Evolutionary conservation across 805 yeast genomes (phyloP), one percentile per base, ranked within the genome.

Genomic region (Kodamaea laetipori): DNA sequence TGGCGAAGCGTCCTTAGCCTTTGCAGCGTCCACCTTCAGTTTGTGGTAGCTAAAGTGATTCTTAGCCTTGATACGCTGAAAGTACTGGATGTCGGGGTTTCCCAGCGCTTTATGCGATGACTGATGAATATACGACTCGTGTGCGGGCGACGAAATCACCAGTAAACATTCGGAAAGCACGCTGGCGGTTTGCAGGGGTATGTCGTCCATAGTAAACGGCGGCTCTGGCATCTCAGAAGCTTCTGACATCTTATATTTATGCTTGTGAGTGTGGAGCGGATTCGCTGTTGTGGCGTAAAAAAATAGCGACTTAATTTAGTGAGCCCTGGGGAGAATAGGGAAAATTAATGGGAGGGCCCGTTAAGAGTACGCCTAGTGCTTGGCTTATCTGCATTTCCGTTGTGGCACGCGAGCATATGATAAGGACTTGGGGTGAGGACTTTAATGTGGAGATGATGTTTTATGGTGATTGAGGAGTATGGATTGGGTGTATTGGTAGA

Each of bases 41-140:
- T 56, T 60, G 47, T 70, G 74, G 47, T 69, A 70, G 11, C 54
- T 56, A 48, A 53, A 70, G 46, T 69, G 74, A 51, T 69, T 60
- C 36, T 61, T 61, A 6, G 55, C 46, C 44, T 70, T 68, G 9
- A 70, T 58, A 13, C 56, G 51, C 37, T 61, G 61, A 47, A 70
- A 70, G 56, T 59, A 67, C 50, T 66, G 68, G 40, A 70, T 60
- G 44, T 66, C 73, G 10, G 74, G 71, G 48, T 69, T 69, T 46
- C 41, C 39, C 12, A 36, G 40, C 12, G 41, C 39, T 30, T 33
- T 47, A 6, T 44, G 47, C n/a, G 56, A 55, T 9, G 51, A 48
- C 7, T 49, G 48, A 13, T 7, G 39, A 12, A 41, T 19, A 13
- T 49, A 46, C 7, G 48, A 23, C 17, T 49, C 47, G 25, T 52